Conservation (phyloP, 169 alveolate genomes). For the Cryptosporidium tyzzeri region DNA sequence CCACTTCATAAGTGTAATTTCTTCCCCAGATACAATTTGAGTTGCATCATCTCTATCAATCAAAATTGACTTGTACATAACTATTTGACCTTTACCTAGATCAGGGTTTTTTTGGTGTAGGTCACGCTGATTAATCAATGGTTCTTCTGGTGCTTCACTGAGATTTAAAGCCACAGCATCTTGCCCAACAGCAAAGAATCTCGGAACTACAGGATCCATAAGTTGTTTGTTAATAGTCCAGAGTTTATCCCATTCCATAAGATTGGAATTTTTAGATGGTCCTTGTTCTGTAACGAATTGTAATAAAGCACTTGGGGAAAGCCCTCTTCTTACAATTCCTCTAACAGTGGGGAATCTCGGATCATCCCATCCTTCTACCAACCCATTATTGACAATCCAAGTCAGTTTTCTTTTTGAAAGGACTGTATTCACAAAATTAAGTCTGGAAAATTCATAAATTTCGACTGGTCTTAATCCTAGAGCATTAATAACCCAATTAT, state of each 20-base stretch:
- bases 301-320: conserved; percentile 95
- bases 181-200: conserved; percentile 92
- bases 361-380: conserved; percentile 97
- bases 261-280: conserved; percentile 94
- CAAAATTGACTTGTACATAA: conserved; percentile 82
- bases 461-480: conserved; percentile 90
- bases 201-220: conserved; percentile 94
- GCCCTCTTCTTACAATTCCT: conserved; percentile 98
- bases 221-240: conserved; percentile 97
- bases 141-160: conserved; percentile 83
- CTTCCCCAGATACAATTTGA: conserved; percentile 91
- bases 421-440: conserved; percentile 93
- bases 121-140: conserved; percentile 83
- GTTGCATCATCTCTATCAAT: conserved; percentile 93
- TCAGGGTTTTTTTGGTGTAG: conserved; percentile 94
- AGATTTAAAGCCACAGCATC: conserved; percentile 79
- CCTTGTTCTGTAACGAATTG: conserved; percentile 97
- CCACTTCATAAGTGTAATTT: conserved; percentile 96
- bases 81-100: conserved; percentile 89
- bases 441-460: conserved; percentile 95
- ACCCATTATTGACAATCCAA: conserved; percentile 94
- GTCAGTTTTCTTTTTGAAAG: conserved; percentile 96
- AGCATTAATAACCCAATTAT: conserved; percentile 93
- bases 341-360: conserved; percentile 98
- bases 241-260: conserved; percentile 99